Percentiles rank a stretch among this genome's conserved stretches.
phyloP scores from a whole-genome alignment of 192 early-diverging fungal species.

The Podila epicladia region DNA sequence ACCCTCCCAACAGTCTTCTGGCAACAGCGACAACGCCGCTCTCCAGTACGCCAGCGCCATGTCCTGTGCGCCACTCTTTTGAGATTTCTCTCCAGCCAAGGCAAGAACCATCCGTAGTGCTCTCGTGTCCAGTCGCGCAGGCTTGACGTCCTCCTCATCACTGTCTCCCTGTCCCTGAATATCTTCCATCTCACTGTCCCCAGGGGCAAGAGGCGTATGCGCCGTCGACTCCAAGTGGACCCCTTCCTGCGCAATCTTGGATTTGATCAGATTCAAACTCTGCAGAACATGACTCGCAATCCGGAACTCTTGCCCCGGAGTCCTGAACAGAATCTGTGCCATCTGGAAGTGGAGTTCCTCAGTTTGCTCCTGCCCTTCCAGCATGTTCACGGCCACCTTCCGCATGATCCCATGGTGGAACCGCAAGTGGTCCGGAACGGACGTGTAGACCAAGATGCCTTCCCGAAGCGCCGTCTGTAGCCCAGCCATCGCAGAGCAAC shows the following conservation, averaged over 20 bases:
- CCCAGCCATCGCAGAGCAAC: constrained; percentile 35
- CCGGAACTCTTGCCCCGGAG: constrained; percentile 28
- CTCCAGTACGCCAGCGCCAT: constrained; percentile 40
- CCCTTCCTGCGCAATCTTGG: constrained; percentile 8
- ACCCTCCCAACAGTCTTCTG: constrained; percentile 35
- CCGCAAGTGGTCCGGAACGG: constrained; percentile 16
- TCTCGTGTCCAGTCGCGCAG: constrained; percentile 8
- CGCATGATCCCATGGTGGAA: constrained; percentile 49
- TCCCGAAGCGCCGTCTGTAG: constrained; percentile 34
- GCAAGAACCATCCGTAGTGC: constrained; percentile 19
- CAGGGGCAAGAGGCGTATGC: no score
- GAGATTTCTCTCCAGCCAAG: constrained; percentile 41
- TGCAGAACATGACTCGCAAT: constrained; percentile 35
- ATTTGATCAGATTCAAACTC: constrained; percentile 32
- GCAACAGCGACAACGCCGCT: constrained; percentile 32
- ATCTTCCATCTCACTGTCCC: background rate
- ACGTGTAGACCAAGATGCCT: constrained; percentile 39
- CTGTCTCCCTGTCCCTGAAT: background rate
- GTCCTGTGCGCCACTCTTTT: constrained; percentile 48
- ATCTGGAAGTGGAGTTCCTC: constrained; percentile 40
- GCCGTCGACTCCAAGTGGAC: no score
- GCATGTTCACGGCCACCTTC: constrained; percentile 22
- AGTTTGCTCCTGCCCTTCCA: constrained; percentile 18
- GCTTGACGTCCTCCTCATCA: background rate
- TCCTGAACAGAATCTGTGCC: constrained; percentile 29